phyloP scores from a whole-genome alignment of 1,139 yeast species.

The Lodderomyces parapsilosis region DNA sequence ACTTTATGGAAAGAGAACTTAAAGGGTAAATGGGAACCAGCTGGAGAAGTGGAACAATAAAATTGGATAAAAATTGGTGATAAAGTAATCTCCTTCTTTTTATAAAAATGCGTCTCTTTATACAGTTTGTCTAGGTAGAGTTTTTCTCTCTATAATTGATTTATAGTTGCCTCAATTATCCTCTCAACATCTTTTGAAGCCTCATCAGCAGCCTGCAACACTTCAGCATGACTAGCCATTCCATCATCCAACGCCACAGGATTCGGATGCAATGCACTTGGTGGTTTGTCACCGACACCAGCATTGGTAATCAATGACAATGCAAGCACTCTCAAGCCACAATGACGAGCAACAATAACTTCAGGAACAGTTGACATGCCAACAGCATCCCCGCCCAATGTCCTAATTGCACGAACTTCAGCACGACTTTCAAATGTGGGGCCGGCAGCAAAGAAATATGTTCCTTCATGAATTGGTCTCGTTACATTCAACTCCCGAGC shows the following conservation, averaged over 20 bases:
- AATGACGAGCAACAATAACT: constrained; percentile 87
- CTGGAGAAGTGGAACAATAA: constrained; percentile 87
- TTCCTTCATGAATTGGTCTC: constrained; percentile 80
- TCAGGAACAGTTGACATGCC: constrained; percentile 99
- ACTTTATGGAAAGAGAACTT: constrained; percentile 96
- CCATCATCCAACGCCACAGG: constrained; percentile 63
- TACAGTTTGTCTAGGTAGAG: background rate
- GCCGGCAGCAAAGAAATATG: constrained; percentile 83
- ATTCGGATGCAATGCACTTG: constrained; percentile 61
- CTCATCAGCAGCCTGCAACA: constrained; percentile 72
- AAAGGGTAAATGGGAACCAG: constrained; percentile 94
- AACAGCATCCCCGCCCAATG: constrained; percentile 87
- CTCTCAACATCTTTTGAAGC: constrained; percentile 80
- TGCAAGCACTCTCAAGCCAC: constrained; percentile 79
- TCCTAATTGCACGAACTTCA: constrained; percentile 73
- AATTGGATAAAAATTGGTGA: background rate
- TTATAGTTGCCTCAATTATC: constrained; percentile 65
- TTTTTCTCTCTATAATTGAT: constrained; percentile 30
- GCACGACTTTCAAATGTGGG: constrained; percentile 95
- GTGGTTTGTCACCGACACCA: constrained; percentile 73
- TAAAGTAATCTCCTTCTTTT: no score
- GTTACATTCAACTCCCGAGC: constrained; percentile 51
- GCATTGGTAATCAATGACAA: constrained; percentile 83
- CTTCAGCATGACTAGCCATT: constrained; percentile 89
- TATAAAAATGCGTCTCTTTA: no score